A percentile compares a stretch with the other conserved stretches of the same genome.
These are phyloP conservation scores for Hibiscus mutabilis DNA, from an alignment of 345 rosid genomes.

Conservation along the genomic window DNA sequence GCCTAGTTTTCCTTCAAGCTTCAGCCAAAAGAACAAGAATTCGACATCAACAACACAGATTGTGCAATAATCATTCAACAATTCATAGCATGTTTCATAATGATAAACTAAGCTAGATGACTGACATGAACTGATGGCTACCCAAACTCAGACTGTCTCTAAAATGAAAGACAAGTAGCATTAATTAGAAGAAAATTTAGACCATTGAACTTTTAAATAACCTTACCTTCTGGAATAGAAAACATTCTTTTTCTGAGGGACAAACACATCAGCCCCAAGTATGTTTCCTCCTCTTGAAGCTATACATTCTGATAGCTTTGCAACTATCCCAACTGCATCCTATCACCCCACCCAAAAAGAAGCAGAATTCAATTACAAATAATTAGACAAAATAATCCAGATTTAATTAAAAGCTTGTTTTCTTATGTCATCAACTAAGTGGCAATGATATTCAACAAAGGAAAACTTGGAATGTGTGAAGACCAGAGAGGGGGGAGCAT, in stretches of 20 bases:
- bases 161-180: neutral
- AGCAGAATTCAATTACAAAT: neutral
- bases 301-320: constrained; percentile 82
- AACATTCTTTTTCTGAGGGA: constrained; percentile 65
- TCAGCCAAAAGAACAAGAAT: no score
- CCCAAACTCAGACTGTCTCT: neutral
- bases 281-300: constrained; percentile 93
- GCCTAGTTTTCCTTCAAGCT: no score
- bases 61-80: neutral
- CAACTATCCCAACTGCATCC: constrained; percentile 85
- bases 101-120: neutral
- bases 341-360: constrained; percentile 8
- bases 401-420: neutral
- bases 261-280: constrained; percentile 83
- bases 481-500: constrained; percentile 10
- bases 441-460: neutral
- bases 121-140: neutral
- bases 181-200: neutral
- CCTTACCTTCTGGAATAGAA: constrained; percentile 88
- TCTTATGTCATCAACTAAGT: neutral
- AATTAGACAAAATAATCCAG: neutral
- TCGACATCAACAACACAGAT: neutral
- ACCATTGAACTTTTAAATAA: neutral
- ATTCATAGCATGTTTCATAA: neutral
- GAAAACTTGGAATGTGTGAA: neutral